A percentile compares a stretch with the other conserved stretches of the same genome.
Evolutionary conservation across 768 basidiomycete species (phyloP).

Genomic region (Clitopilus passeckerianus): DNA sequence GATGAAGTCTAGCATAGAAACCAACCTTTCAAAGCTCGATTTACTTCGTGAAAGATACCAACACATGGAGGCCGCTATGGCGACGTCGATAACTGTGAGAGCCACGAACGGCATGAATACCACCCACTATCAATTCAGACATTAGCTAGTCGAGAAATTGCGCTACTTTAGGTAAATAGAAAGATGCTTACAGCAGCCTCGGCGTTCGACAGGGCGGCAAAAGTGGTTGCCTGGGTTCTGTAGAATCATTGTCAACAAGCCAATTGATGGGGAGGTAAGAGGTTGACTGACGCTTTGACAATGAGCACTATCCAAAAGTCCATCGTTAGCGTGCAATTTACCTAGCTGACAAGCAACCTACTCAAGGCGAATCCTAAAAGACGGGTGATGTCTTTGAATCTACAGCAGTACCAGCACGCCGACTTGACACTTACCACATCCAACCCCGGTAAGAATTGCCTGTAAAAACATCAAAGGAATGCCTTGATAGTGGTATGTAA

Average conservation of each 20-base stretch:
- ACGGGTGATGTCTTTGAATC: not conserved
- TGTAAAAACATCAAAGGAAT: not conserved
- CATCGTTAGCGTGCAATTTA: not conserved
- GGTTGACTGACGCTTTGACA: conserved; percentile 5
- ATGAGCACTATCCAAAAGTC: conserved; percentile 4
- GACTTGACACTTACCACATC: conserved; percentile 3
- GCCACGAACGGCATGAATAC: conserved; percentile 10
- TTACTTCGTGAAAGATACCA: conserved; percentile 9
- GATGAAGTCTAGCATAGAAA: not conserved
- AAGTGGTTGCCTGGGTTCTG: conserved; percentile 1
- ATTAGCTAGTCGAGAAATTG: not conserved
- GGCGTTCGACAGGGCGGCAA: not conserved
- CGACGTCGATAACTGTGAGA: conserved; percentile 10
- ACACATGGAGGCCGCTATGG: conserved; percentile 12
- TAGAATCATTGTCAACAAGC: not conserved
- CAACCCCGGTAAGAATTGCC: conserved; percentile 1
- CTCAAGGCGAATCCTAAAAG: conserved; percentile 4
- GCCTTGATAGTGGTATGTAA: not conserved
- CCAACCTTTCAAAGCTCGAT: conserved; percentile 1
- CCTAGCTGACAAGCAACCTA: not conserved
- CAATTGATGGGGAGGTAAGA: not conserved
- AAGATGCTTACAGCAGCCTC: conserved; percentile 4
- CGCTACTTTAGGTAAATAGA: not conserved
- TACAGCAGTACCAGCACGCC: not conserved
- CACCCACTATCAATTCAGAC: not conserved